Evolutionary conservation across 805 yeast species (phyloP).

Genomic region (Teunomyces cretensis): DNA sequence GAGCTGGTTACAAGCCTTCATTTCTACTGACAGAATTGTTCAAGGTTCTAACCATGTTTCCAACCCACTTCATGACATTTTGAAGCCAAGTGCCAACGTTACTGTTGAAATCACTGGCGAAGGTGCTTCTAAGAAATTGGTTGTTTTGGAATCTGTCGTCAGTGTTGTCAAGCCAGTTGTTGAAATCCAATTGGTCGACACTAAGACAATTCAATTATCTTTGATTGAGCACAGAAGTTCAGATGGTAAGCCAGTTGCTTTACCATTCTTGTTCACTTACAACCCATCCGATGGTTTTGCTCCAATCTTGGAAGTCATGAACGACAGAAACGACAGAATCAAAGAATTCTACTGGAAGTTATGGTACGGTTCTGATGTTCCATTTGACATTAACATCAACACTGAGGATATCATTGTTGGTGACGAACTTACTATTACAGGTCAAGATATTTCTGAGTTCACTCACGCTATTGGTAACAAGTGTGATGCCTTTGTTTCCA

Average conservation of each 20-base stretch:
- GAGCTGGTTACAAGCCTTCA: slow-evolving; percentile 91
- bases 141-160: slow-evolving; percentile 68
- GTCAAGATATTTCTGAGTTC: slow-evolving; percentile 81
- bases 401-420: slow-evolving; percentile 73
- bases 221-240: slow-evolving; percentile 88
- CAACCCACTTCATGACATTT: slow-evolving; percentile 78
- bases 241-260: slow-evolving; percentile 68
- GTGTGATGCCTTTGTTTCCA: slow-evolving; percentile 91
- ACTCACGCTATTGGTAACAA: slow-evolving; percentile 97
- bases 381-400: slow-evolving; percentile 69
- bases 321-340: slow-evolving; percentile 87
- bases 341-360: slow-evolving; percentile 96
- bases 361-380: slow-evolving; percentile 74
- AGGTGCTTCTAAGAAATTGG: slow-evolving; percentile 56
- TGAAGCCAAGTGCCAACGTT: slow-evolving; percentile 67
- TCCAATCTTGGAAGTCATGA: slow-evolving; percentile 88
- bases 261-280: slow-evolving; percentile 77
- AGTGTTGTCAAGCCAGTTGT: slow-evolving; percentile 70
- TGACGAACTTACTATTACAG: slow-evolving; percentile 63
- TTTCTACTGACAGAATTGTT: slow-evolving; percentile 74
- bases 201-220: slow-evolving; percentile 60
- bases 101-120: slow-evolving; percentile 58
- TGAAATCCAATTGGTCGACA: slow-evolving; percentile 51
- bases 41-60: slow-evolving; percentile 79
- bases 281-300: slow-evolving; percentile 90